Conservation (phyloP, 2,329 filamentous ascomycete genomes). For the Ceratocystis destructans region DNA sequence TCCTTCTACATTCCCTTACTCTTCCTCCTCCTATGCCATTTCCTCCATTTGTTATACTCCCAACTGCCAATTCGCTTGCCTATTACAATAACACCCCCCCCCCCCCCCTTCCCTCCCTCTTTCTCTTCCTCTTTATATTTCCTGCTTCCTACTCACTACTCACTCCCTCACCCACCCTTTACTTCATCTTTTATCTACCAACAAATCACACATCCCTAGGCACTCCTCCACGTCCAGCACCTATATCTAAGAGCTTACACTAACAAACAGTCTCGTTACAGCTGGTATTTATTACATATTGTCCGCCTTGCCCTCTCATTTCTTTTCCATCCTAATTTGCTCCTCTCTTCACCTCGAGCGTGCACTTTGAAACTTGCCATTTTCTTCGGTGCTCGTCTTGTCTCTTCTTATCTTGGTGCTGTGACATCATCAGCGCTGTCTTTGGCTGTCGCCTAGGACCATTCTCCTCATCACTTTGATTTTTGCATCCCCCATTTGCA, state of each 20-base stretch:
- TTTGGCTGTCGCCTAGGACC: no score
- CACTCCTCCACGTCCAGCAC: background rate
- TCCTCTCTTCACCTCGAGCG: conserved; percentile 17
- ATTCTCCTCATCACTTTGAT: background rate
- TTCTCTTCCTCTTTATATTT: background rate
- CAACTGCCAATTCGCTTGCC: no score
- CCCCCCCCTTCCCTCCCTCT: background rate
- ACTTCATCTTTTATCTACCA: background rate
- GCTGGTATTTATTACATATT: conserved; percentile 1
- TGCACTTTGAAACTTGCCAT: conserved; percentile 17
- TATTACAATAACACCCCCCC: no score
- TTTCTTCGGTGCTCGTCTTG: background rate
- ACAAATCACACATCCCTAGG: background rate
- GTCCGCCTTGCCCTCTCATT: conserved; percentile 20
- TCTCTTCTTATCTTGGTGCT: conserved; percentile 9
- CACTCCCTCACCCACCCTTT: no score
- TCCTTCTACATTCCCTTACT: background rate
- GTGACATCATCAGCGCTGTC: conserved; percentile 10
- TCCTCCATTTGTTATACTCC: no score
- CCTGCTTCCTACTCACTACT: background rate
- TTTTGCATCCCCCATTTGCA: background rate
- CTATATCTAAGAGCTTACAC: background rate
- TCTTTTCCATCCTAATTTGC: conserved; percentile 17
- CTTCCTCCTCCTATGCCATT: background rate
- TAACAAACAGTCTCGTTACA: background rate